A percentile compares a stretch with the other conserved stretches of the same genome.
These are phyloP conservation scores for Epichloe coenophiala DNA, from an alignment of 2,329 filamentous ascomycete species.

Conservation along the genomic window DNA sequence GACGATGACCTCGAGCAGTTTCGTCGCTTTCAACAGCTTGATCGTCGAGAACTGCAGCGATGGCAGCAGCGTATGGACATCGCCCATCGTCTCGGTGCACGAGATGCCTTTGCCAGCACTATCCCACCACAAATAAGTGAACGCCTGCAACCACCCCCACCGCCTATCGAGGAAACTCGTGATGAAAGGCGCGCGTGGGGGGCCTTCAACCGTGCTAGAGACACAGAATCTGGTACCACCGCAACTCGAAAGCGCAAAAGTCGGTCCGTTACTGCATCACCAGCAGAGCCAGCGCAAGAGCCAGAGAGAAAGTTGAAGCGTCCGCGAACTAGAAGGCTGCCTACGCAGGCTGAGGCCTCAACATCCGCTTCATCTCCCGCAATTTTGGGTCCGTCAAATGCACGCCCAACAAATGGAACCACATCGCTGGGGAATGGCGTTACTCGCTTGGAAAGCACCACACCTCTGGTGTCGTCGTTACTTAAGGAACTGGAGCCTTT, in stretches of 20 bases:
- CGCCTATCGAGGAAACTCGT: conserved; percentile 50
- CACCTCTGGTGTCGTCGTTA: conserved; percentile 75
- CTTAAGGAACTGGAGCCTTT: conserved; percentile 82
- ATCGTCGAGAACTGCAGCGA: conserved; percentile 49
- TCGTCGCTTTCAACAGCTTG: conserved; percentile 38
- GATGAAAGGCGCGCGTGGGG: conserved; percentile 84
- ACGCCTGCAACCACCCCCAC: conserved; percentile 43
- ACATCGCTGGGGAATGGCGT: conserved; percentile 12
- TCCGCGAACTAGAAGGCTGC: conserved; percentile 61
- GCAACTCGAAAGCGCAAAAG: conserved; percentile 58
- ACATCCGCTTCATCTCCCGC: conserved; percentile 23
- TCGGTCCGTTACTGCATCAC: conserved; percentile 57
- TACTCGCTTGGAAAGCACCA: conserved; percentile 31
- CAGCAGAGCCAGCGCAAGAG: conserved; percentile 52
- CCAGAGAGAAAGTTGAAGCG: conserved; percentile 78
- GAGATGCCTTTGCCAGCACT: conserved; percentile 54
- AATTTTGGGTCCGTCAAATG: conserved; percentile 16
- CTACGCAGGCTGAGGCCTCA: conserved; percentile 32
- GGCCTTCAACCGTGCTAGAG: conserved; percentile 72
- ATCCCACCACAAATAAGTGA: conserved; percentile 45
- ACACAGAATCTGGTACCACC: conserved; percentile 42
- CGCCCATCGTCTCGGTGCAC: conserved; percentile 65
- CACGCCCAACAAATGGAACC: conserved; percentile 7
- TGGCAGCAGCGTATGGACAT: conserved; percentile 80
- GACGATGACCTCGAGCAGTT: conserved; percentile 58